Evolutionary conservation across 768 basidiomycete species (phyloP).

Genomic region (Tubosaeta brunneosetosa): DNA sequence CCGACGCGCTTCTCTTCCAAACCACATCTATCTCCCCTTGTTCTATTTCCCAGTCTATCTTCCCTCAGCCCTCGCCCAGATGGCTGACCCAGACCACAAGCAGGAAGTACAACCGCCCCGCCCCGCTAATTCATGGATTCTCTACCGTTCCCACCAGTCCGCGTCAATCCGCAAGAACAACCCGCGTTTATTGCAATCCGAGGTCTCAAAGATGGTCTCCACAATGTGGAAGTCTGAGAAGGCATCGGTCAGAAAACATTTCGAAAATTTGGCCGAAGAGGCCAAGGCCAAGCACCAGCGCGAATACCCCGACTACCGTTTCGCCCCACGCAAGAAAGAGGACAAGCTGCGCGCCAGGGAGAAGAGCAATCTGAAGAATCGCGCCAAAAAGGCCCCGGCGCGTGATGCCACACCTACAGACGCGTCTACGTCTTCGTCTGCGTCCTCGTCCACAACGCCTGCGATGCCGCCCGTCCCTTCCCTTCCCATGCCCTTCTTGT

Average conservation of each 20-base stretch:
- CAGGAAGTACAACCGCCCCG: conserved; percentile 44
- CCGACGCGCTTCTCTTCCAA: conserved; percentile 26
- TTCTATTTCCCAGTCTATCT: not conserved
- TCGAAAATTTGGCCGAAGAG: conserved; percentile 50
- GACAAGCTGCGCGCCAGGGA: conserved; percentile 41
- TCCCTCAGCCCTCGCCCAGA: conserved; percentile 12
- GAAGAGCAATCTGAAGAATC: conserved; percentile 32
- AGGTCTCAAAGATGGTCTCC: conserved; percentile 61
- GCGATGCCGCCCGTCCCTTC: conserved; percentile 4
- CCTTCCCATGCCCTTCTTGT: not conserved
- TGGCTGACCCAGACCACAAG: conserved; percentile 20
- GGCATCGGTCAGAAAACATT: conserved; percentile 43
- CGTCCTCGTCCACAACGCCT: not conserved
- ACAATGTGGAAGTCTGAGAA: conserved; percentile 59
- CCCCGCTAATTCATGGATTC: conserved; percentile 80
- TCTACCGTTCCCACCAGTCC: conserved; percentile 65
- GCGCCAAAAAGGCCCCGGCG: conserved; percentile 18
- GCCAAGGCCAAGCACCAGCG: conserved; percentile 48
- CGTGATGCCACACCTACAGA: conserved; percentile 15
- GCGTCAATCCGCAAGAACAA: conserved; percentile 20
- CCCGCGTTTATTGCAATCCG: conserved; percentile 47
- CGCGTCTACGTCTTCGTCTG: not conserved
- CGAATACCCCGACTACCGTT: conserved; percentile 55
- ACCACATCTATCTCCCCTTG: conserved; percentile 16
- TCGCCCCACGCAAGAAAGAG: conserved; percentile 51